Evolutionary conservation across 169 alveolate genomes (phyloP), one percentile per base, ranked within the genome.

Genomic region (Plasmodium cynomolgi): DNA sequence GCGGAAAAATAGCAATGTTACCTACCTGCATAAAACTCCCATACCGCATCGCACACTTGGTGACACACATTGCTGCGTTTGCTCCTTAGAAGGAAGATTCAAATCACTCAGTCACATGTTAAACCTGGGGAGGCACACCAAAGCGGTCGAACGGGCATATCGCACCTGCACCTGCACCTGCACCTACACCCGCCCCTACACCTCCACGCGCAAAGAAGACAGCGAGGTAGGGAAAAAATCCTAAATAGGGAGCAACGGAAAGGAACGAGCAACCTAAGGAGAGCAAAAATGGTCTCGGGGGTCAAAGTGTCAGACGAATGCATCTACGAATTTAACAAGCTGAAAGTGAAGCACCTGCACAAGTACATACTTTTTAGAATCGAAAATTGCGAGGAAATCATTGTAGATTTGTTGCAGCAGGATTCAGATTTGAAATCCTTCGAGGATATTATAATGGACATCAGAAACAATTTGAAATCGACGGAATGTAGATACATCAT

Each of bases 401-500:
- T 90, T 80, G 94, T 90, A 15, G 94, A 90, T 80, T 15, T 68
- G 34, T 68, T 90, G 74, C 91, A 90, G 39, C 84, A 90, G 50
- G 94, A 90, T 79, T 6, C 68, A 15, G 86, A 80, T 2, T 90
- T 90, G 29, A 79, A 41, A 68, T 90, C 62, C 72, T 80, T 74
- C n/a, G 84, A 80, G 26, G 90, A 90, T 54, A 90, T 90, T 37
- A 90, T 90, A 80, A 90, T 80, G 29, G 41, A 68, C 54, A 90
- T 90, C 20, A 90, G 83, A 41, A 90, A 90, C 31, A 34, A 68
- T 80, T 90, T 90, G 50, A 90, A 90, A 41, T 39, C 39, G 47
- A 90, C 88, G 3, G 94, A 90, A 81, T 90, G 94, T 90, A 79
- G 94, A 90, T 90, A 90, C 39, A 90, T 90, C 20, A 62, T 90